Percentiles rank a stretch among this genome's conserved stretches.
Conservation (phyloP, 202 grass and related monocot species). For the Dendrocalamus latiflorus region DNA sequence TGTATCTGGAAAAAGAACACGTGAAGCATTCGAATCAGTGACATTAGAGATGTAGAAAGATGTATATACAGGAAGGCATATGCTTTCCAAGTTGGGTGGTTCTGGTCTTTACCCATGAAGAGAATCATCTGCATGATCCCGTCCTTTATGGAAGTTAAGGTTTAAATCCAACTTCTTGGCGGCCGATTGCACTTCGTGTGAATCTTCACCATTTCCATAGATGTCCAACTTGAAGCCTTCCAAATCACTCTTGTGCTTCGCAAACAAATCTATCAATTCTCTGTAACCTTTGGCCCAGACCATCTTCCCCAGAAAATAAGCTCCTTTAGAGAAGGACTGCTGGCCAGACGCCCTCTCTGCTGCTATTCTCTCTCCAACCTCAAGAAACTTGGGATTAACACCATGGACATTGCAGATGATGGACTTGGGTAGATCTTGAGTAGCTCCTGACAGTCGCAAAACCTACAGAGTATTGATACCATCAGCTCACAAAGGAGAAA, state of each 20-base stretch:
- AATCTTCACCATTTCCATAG: constrained; percentile 77
- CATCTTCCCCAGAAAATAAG: constrained; percentile 96
- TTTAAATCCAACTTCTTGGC: constrained; percentile 73
- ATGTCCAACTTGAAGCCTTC: constrained; percentile 73
- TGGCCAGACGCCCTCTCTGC: constrained; percentile 40
- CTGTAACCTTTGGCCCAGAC: constrained; percentile 93
- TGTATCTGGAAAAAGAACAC: constrained; percentile 56
- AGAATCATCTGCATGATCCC: constrained; percentile 79
- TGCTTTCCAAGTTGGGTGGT: neutral
- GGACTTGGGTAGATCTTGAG: constrained; percentile 82
- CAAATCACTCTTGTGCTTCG: constrained; percentile 68
- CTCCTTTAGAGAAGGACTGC: constrained; percentile 70
- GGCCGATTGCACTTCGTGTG: constrained; percentile 58
- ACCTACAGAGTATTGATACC: constrained; percentile 35
- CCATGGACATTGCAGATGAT: constrained; percentile 83
- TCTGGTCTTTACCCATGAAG: constrained; percentile 54
- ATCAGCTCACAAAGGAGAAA: constrained; percentile 10
- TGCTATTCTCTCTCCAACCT: constrained; percentile 76
- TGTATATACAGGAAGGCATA: neutral
- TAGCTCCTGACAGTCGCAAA: constrained; percentile 73
- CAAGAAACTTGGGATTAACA: constrained; percentile 79
- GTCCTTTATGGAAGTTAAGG: constrained; percentile 79
- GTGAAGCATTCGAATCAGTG: neutral
- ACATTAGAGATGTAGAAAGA: neutral
- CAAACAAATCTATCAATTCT: constrained; percentile 70